Conservation (phyloP, 768 basidiomycete genomes). For the Tricholoma flavovirens region DNA sequence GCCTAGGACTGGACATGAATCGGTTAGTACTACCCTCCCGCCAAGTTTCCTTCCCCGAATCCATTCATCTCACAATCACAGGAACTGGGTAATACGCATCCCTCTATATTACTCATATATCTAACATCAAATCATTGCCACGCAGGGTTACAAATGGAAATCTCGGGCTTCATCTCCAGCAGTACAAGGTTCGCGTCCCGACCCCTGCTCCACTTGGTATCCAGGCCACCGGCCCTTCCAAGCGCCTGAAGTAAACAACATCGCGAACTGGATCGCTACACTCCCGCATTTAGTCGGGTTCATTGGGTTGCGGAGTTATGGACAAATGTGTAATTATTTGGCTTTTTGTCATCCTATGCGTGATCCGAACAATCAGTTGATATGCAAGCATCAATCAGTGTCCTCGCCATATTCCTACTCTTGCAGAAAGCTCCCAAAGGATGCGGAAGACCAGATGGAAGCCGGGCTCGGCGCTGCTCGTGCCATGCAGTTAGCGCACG, state of each 20-base stretch:
- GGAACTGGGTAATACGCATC: slow-evolving; percentile 51
- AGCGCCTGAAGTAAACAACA: slow-evolving; percentile 67
- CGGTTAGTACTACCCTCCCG: slow-evolving; percentile 31
- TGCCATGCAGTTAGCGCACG: slow-evolving; percentile 44
- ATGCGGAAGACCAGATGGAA: slow-evolving; percentile 68
- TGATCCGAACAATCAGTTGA: slow-evolving; percentile 15
- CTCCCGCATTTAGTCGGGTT: slow-evolving; percentile 55
- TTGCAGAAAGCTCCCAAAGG: slow-evolving; percentile 52
- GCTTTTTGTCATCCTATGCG: too few relatives aligned
- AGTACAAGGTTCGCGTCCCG: slow-evolving; percentile 25
- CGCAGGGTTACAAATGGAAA: slow-evolving; percentile 70
- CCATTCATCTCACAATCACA: slow-evolving; percentile 18
- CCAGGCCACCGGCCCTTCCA: slow-evolving; percentile 73
- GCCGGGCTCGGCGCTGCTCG: slow-evolving; percentile 55
- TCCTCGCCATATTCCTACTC: slow-evolving; percentile 76
- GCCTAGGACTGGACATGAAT: slow-evolving; percentile 76
- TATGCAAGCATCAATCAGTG: slow-evolving; percentile 57
- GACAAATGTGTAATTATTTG: slow-evolving; percentile 62
- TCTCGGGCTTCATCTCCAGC: slow-evolving; percentile 19
- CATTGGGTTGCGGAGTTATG: slow-evolving; percentile 75
- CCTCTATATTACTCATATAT: not conserved
- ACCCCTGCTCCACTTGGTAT: slow-evolving; percentile 73
- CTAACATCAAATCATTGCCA: not conserved
- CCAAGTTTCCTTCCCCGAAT: not conserved
- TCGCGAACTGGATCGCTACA: slow-evolving; percentile 60